phyloP scores from a whole-genome alignment of 140 eudicot species.

The Ambrosia hybrid region DNA sequence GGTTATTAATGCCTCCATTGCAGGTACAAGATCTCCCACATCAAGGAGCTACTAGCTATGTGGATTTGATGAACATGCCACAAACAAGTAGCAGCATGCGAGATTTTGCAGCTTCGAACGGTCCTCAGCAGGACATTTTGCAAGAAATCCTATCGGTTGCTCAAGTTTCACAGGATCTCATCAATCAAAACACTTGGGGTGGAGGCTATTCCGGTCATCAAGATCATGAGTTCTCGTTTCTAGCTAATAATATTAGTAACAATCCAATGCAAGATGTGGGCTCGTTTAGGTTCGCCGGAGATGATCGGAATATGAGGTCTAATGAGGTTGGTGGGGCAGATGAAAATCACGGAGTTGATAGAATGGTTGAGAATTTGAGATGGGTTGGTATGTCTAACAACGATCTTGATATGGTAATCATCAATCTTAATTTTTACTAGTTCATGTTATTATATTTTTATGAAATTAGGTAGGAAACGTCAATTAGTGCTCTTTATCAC shows the following conservation, averaged over 20 bases:
- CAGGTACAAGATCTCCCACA: slow-evolving; percentile 73
- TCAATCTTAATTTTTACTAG: not conserved
- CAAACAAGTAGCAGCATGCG: slow-evolving; percentile 40
- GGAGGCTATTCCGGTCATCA: slow-evolving; percentile 43
- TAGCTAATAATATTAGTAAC: slow-evolving; percentile 29
- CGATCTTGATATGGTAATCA: slow-evolving; percentile 56
- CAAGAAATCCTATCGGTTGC: slow-evolving; percentile 88
- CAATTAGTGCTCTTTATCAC: not conserved
- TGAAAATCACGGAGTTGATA: slow-evolving; percentile 42
- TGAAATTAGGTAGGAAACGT: not conserved
- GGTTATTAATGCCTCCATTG: slow-evolving; percentile 73
- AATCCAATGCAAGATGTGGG: slow-evolving; percentile 43
- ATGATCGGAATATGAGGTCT: slow-evolving; percentile 35
- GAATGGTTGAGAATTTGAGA: slow-evolving; percentile 59
- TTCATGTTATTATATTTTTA: not conserved
- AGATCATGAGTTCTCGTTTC: slow-evolving; percentile 64
- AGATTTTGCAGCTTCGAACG: slow-evolving; percentile 33
- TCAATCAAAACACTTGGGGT: slow-evolving; percentile 66
- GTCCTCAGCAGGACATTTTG: slow-evolving; percentile 57
- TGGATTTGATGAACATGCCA: slow-evolving; percentile 48
- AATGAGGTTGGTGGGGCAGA: slow-evolving; percentile 45
- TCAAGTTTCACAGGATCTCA: slow-evolving; percentile 71
- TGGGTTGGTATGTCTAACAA: slow-evolving; percentile 83
- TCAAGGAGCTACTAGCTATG: slow-evolving; percentile 35
- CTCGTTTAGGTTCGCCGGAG: slow-evolving; percentile 41